Base-by-base conservation (phyloP, 1,284 basidiomycete genomes). In the Rhodofomes roseus region DNA sequence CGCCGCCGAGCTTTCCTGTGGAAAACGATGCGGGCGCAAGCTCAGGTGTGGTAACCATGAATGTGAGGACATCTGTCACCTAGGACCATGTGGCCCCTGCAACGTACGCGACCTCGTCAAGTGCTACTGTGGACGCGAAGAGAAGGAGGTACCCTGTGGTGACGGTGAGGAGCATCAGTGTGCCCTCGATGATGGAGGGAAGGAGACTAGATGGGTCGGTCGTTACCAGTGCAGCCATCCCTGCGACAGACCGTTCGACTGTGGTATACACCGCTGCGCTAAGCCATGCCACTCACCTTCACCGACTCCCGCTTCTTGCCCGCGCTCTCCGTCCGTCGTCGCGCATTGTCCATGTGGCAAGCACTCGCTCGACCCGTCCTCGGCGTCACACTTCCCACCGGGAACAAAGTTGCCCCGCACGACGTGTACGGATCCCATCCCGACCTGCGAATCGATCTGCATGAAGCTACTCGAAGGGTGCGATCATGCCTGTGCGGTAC, bases 271-370 rank as follows among this genome's bases (percentile, higher is more conserved):
- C 69, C 73, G 69, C 52, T 96, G 94, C 71, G 66, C 81, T 62
- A 82, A 87, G 70, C 66, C 73, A 2, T 90, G 87, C 63, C 95
- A 96, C 74, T 82, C 89, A 0, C 92, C 92, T 14, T 82, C 85
- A 2, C 71, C 78, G 0, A 71, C 66, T 1, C 80, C 86, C 0
- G 77, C 82, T 0, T 74, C 76, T 0, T 97, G 95, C 68, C 93
- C 93, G 0, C 79, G 80, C 39, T 89, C 92, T 0, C 93, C 94
- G 0, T 74, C 76, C 0, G 67, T 81, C 7, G 77, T 95, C 56
- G 82, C 80, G 0, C 83, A 83, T 43, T 97, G 95, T 70, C 92
- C 94, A 0, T 97, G 95, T 65, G 92, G 92, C 12, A 83, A 85
- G 57, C 81, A 84, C 14, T 74, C 78, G 0, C 82, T 94, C 50